A percentile compares a stretch with the other conserved stretches of the same genome.
phyloP scores from a whole-genome alignment of 306 rosid genomes.

The Bauhinia variegata region DNA sequence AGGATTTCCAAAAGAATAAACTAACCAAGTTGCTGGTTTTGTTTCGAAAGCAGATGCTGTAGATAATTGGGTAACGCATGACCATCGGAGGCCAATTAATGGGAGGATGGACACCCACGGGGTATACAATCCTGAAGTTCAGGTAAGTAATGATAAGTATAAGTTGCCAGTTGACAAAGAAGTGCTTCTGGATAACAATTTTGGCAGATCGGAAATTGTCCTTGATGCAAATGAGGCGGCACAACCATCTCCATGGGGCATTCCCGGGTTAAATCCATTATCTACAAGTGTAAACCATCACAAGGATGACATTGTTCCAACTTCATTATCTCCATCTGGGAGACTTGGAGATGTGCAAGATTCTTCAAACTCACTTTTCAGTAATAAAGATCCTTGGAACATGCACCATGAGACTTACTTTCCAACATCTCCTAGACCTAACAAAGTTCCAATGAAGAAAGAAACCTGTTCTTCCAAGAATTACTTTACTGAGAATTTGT shows the following conservation, averaged over 20 bases:
- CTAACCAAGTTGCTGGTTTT: slow-evolving; percentile 40
- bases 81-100: slow-evolving; percentile 57
- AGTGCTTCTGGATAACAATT: slow-evolving; percentile 47
- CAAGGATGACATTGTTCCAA: slow-evolving; percentile 38
- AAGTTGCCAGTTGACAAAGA: slow-evolving; percentile 50
- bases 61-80: slow-evolving; percentile 47
- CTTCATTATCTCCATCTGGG: slow-evolving; percentile 46
- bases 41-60: slow-evolving; percentile 47
- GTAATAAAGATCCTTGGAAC: slow-evolving; percentile 88
- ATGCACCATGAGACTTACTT: slow-evolving; percentile 57
- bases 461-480: slow-evolving; percentile 52
- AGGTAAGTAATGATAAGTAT: slow-evolving; percentile 42
- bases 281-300: slow-evolving; percentile 44
- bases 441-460: slow-evolving; percentile 44
- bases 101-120: slow-evolving; percentile 55
- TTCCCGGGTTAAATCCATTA: slow-evolving; percentile 56
- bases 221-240: slow-evolving; percentile 50
- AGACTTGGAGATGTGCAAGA: slow-evolving; percentile 59
- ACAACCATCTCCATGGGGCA: slow-evolving; percentile 56
- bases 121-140: slow-evolving; percentile 43
- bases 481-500: slow-evolving; percentile 48
- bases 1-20: slow-evolving; percentile 51
- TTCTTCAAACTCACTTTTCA: slow-evolving; percentile 73
- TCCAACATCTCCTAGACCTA: slow-evolving; percentile 64
- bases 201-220: slow-evolving; percentile 39